Conservation (phyloP, 169 alveolate species). For the Sarcocystis neurona region DNA sequence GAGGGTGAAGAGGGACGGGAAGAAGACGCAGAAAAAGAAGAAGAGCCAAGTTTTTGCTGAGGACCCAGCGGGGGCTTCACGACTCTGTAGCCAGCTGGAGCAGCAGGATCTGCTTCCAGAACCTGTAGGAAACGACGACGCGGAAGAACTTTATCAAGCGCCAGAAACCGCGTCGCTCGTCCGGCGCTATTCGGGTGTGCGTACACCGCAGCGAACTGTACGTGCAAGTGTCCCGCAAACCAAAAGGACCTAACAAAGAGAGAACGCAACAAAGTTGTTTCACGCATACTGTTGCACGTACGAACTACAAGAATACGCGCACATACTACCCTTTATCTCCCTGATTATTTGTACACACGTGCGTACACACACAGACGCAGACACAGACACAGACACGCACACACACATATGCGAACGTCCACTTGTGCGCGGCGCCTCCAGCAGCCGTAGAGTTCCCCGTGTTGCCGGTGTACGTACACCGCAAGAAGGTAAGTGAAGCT, state of each 20-base stretch:
- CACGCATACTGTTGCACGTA: not conserved
- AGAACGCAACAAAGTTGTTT: not conserved
- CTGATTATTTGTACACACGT: too few relatives aligned
- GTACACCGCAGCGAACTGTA: slow-evolving; percentile 33
- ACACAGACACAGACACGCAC: not conserved
- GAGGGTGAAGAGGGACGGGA: too few relatives aligned
- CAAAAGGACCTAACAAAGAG: slow-evolving; percentile 29
- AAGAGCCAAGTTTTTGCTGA: too few relatives aligned
- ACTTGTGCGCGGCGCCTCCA: not conserved
- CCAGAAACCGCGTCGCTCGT: slow-evolving; percentile 33
- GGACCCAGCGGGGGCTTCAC: too few relatives aligned
- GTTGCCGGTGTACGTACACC: not conserved
- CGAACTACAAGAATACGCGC: too few relatives aligned
- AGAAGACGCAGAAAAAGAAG: too few relatives aligned
- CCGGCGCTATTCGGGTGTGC: slow-evolving; percentile 6
- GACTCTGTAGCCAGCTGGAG: not conserved
- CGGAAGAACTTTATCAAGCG: slow-evolving; percentile 57
- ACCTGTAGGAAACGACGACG: slow-evolving; percentile 44
- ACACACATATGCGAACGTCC: not conserved
- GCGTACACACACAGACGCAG: not conserved
- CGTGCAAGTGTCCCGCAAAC: slow-evolving; percentile 55
- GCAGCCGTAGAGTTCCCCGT: slow-evolving; percentile 2
- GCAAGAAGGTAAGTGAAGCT: too few relatives aligned
- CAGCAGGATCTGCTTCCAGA: slow-evolving; percentile 7
- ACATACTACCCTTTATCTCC: too few relatives aligned